A percentile compares a stretch with the other conserved stretches of the same genome.
Conservation (phyloP, 2,329 filamentous ascomycete species). For the Nemania diffusa region DNA sequence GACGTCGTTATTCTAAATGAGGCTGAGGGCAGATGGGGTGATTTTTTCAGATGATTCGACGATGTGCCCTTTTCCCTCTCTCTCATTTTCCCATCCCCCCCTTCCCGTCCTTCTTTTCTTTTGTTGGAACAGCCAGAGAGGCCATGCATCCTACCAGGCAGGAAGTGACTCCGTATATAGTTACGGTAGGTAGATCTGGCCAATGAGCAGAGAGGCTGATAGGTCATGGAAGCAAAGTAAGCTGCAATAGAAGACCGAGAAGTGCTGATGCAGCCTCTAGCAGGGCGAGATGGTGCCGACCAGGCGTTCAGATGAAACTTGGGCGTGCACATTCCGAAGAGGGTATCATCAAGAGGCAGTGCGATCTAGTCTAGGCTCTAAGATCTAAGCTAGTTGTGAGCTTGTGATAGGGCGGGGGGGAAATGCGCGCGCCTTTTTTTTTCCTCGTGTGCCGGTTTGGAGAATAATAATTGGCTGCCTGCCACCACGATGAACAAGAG, state of each 20-base stretch:
- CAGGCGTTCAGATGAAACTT: constrained; percentile 44
- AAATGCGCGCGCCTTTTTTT: not conserved
- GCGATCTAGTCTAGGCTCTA: constrained; percentile 16
- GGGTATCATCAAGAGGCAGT: constrained; percentile 44
- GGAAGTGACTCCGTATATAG: constrained; percentile 38
- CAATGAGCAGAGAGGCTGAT: constrained; percentile 37
- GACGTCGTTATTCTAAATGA: constrained; percentile 34
- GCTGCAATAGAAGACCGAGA: constrained; percentile 39
- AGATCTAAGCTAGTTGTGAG: not conserved
- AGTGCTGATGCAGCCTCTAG: constrained; percentile 40
- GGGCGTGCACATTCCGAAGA: constrained; percentile 39
- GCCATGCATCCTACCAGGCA: constrained; percentile 20
- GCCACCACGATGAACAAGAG: constrained; percentile 14
- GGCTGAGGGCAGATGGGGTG: constrained; percentile 41
- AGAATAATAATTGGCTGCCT: constrained; percentile 11
- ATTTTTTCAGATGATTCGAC: constrained; percentile 37
- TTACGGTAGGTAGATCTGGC: constrained; percentile 20
- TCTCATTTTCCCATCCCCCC: no score
- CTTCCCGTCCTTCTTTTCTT: not conserved
- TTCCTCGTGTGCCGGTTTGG: constrained; percentile 22
- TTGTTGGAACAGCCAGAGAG: constrained; percentile 10
- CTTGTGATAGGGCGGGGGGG: constrained; percentile 28
- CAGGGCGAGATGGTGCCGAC: constrained; percentile 38
- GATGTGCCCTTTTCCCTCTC: constrained; percentile 22
- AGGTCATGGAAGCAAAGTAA: constrained; percentile 38